Evolutionary conservation across 768 basidiomycete genomes (phyloP).

Genomic region (Termitomyces sp.): DNA sequence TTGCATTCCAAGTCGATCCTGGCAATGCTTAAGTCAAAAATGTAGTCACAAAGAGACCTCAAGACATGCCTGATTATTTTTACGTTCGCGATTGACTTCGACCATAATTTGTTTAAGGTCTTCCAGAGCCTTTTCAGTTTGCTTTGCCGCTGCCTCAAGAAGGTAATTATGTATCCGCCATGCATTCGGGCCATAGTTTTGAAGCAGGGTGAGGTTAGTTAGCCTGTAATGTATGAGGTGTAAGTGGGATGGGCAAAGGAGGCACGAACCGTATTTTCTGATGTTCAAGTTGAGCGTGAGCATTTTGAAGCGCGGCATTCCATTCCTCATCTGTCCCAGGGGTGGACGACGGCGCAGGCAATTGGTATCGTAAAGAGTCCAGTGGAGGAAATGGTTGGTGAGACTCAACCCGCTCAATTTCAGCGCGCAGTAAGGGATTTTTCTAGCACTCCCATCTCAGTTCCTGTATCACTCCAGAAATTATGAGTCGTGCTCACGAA

Average conservation of each 20-base stretch:
- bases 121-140: constrained; percentile 69
- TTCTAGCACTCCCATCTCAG: constrained; percentile 37
- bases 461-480: constrained; percentile 1
- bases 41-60: not conserved
- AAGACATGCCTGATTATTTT: constrained; percentile 70
- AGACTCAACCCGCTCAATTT: constrained; percentile 70
- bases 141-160: constrained; percentile 72
- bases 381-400: constrained; percentile 62
- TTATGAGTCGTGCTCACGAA: constrained; percentile 41
- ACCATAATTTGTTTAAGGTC: constrained; percentile 75
- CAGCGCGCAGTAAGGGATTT: constrained; percentile 64
- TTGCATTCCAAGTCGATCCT: constrained; percentile 80
- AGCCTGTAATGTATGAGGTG: constrained; percentile 43
- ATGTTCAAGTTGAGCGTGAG: constrained; percentile 80
- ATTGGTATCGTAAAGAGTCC: constrained; percentile 69
- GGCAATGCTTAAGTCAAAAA: constrained; percentile 2
- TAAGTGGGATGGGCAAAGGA: too few relatives aligned
- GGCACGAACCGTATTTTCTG: constrained; percentile 67
- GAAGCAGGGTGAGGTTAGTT: constrained; percentile 76
- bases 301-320: constrained; percentile 70
- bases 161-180: constrained; percentile 92
- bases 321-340: constrained; percentile 75
- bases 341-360: constrained; percentile 60
- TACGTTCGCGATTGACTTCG: constrained; percentile 84
- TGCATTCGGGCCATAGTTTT: constrained; percentile 86